These are phyloP conservation scores for Fusarium vanettenii DNA, from an alignment of 2,329 filamentous ascomycete genomes.

Conservation along the genomic window DNA sequence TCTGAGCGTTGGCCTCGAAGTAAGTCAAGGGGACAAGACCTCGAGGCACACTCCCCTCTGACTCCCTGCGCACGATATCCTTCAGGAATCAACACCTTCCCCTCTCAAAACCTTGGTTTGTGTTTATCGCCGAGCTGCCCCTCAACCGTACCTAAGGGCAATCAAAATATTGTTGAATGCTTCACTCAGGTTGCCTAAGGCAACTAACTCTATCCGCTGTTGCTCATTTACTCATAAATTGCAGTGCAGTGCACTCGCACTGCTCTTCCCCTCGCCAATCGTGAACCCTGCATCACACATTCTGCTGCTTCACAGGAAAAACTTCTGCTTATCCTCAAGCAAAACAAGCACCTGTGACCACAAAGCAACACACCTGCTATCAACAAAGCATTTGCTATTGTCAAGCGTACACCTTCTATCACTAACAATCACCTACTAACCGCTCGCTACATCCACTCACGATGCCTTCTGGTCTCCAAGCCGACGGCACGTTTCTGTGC, in stretches of 20 bases:
- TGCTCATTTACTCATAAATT: background rate
- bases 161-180: background rate
- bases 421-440: background rate
- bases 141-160: background rate
- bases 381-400: background rate
- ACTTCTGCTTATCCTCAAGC: background rate
- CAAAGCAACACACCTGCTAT: background rate
- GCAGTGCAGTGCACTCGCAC: background rate
- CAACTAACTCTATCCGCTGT: background rate
- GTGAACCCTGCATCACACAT: background rate
- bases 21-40: background rate
- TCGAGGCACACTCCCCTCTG: background rate
- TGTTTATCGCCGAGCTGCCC: background rate
- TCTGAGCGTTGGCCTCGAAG: background rate
- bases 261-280: background rate
- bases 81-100: background rate
- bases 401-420: background rate
- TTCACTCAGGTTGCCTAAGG: background rate
- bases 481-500: slow-evolving; percentile 41
- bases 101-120: background rate
- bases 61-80: background rate
- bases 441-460: background rate
- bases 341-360: background rate
- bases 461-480: slow-evolving; percentile 27
- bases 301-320: background rate